A percentile compares a stretch with the other conserved stretches of the same genome.
Evolutionary conservation across 345 rosid species (phyloP).

Genomic region (Moringa oleifera): DNA sequence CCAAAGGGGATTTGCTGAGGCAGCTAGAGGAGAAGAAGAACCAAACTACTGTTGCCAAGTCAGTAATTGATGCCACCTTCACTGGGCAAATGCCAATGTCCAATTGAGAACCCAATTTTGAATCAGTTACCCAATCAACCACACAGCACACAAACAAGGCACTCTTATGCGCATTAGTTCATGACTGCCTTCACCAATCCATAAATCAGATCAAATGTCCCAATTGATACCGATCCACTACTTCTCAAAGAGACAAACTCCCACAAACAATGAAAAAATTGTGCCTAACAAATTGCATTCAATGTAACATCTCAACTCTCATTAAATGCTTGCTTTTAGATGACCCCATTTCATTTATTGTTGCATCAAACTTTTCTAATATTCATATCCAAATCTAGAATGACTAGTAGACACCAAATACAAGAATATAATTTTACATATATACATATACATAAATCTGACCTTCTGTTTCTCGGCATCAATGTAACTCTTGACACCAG

Average conservation of each 20-base stretch:
- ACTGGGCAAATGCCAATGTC: no score
- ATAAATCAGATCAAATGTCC: slow-evolving; percentile 8
- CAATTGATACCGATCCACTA: slow-evolving; percentile 5
- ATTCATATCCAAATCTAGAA: background rate
- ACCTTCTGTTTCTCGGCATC: slow-evolving; percentile 98
- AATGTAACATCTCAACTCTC: background rate
- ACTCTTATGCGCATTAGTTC: background rate
- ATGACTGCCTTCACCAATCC: background rate
- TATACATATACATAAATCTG: slow-evolving; percentile 9
- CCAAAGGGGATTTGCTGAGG: no score
- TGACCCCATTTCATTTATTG: slow-evolving; percentile 3
- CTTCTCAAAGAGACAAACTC: no score
- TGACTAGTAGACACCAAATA: background rate
- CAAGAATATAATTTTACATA: no score
- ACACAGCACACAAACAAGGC: no score
- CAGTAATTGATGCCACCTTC: no score
- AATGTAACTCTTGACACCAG: slow-evolving; percentile 70
- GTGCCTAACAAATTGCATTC: slow-evolving; percentile 3
- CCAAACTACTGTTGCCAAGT: no score
- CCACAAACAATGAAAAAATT: background rate
- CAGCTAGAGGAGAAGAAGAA: no score
- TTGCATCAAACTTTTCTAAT: background rate
- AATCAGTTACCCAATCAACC: slow-evolving; percentile 2
- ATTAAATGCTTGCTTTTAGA: background rate
- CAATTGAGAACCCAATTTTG: no score